Conservation (phyloP, 176 grass and related monocot genomes). For the Bromus sterilis region DNA sequence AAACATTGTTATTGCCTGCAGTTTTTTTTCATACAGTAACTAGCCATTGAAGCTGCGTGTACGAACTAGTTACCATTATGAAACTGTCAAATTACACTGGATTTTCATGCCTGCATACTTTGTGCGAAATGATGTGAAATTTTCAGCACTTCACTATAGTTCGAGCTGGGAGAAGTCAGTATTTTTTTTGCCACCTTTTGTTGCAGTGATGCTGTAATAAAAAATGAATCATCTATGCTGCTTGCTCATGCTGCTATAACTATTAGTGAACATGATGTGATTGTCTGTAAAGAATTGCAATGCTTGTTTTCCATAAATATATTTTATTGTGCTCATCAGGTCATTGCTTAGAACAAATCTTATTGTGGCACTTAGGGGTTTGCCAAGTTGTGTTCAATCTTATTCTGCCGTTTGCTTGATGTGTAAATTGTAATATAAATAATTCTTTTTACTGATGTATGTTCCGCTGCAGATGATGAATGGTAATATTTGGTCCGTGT, state of each 20-base stretch:
- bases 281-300: not conserved
- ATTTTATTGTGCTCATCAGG: not conserved
- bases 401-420: not conserved
- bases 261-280: not conserved
- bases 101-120: not conserved
- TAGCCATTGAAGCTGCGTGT: not conserved
- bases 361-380: not conserved
- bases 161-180: not conserved
- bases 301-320: not conserved
- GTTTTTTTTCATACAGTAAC: not conserved
- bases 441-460: not conserved
- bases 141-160: not conserved
- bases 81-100: not conserved
- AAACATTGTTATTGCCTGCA: not conserved
- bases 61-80: not conserved
- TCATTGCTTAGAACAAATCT: not conserved
- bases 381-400: not conserved
- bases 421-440: not conserved
- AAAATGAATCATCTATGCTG: not conserved
- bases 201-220: not conserved
- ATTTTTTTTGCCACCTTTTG: not conserved
- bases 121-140: not conserved
- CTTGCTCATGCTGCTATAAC: not conserved
- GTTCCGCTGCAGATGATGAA: slow-evolving; percentile 63
- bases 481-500: slow-evolving; percentile 77